Evolutionary conservation across 177 flowering plant species (phyloP), one percentile per base, ranked within the genome.

Genomic region (Vitis hybrid): DNA sequence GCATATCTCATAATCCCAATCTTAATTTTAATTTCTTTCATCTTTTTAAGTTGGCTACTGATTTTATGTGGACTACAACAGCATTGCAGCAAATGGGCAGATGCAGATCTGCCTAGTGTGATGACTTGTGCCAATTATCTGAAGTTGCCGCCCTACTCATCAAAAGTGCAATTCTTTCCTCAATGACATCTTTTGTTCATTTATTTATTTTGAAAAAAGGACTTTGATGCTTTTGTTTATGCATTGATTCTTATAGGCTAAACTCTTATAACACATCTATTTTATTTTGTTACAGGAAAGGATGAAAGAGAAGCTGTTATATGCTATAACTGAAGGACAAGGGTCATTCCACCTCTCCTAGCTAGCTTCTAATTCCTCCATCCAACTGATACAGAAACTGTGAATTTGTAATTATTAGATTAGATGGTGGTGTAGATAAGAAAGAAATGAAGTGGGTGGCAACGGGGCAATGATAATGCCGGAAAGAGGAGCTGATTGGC

Each of bases 101-200:
- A 93, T 74, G 77, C 76, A 10, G 99, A 93, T 67, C 80, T 95
- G 63, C 99, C 97, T 1, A 95, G 99, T 20, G 99, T 92, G 70
- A 95, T 93, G 99, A 93, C 99, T 5, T 95, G 99, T 70, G 95
- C 97, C 48, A 93, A 93, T 74, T 95, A 93, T 81, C 81, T 95
- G 77, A 95, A 95, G 85, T 83, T 95, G 75, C 99, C 98, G 10
- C 86, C 98, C 59, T 95, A 93, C 76, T 87, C 97, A 50, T 84
- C 97, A 26, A 95, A 95, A 83, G 99, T 91, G 31, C 18, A 11
- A 55, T 45, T 55, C 55, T 18, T 48, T 2, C 48, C 48, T 60
- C 15, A 8, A 3, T 31, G 2, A 5, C 20, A 15, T 65, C 8
- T 3, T 2, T 65, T 62, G 5, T 26, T 29, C 2, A 9, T 51